phyloP scores from a whole-genome alignment of 148 eudicot genomes.

The Vaccinium macrocarpon region DNA sequence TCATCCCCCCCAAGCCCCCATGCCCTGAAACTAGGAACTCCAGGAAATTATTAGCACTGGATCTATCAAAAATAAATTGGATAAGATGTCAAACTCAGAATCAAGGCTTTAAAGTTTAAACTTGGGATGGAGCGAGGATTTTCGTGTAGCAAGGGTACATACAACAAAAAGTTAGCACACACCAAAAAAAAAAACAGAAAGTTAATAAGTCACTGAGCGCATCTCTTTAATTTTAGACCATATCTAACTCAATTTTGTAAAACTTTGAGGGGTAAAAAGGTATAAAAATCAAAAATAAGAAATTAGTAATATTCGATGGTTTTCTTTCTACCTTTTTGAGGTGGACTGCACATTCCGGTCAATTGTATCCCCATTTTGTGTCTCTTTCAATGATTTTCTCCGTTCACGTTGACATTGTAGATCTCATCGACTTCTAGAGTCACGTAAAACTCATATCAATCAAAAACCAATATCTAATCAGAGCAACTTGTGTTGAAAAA shows the following conservation, averaged over 20 bases:
- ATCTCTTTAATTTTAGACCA: not conserved
- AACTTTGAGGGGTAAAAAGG: not conserved
- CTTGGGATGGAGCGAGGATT: not conserved
- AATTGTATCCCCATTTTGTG: too few species aligned
- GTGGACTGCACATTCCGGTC: too few species aligned
- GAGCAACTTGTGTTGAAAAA: too few species aligned
- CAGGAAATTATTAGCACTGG: not conserved
- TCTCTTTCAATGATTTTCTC: too few species aligned
- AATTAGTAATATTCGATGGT: not conserved
- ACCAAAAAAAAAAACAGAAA: too few species aligned
- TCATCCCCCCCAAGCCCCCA: constrained; percentile 39
- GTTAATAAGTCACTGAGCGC: too few species aligned
- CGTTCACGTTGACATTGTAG: too few species aligned
- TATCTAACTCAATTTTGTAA: not conserved
- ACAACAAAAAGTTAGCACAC: not conserved
- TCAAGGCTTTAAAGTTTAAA: not conserved
- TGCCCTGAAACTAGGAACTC: constrained; percentile 16
- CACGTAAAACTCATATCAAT: too few species aligned
- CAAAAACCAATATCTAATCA: too few species aligned
- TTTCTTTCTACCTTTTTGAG: not conserved
- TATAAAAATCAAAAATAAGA: not conserved
- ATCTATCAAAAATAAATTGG: not conserved
- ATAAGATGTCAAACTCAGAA: not conserved
- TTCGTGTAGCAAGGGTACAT: not conserved
- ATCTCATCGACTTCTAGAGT: too few species aligned